Evolutionary conservation across 495 filamentous ascomycete species (phyloP), one percentile per base, ranked within the genome.

Genomic region (Mytilinidion resinicola): DNA sequence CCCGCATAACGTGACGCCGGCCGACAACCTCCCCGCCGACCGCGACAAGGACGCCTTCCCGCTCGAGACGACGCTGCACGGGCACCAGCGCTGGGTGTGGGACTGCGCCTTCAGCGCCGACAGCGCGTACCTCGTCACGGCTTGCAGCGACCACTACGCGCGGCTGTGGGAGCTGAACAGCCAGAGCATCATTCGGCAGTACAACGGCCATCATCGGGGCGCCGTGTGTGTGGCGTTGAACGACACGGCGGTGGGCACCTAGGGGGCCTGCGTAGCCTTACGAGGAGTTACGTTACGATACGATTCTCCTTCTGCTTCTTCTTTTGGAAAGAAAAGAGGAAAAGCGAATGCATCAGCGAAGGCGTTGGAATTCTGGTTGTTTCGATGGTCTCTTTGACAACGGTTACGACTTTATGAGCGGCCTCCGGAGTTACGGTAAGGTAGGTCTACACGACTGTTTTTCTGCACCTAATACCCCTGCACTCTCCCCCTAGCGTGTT

Each of bases 81-180:
- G 87, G 55, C 93, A 98, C 70, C 93, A 98, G 72, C 85, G 93
- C 36, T 98, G 93, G 93, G 93, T 98, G 0, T 98, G 93, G 93
- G 93, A 98, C 72, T 98, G 93, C 69, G 93, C 93, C 3, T 98
- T 97, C 75, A 93, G 88, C 58, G 93, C 95, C 9, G 93, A 98
- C 69, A 91, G 87, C 36, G 93, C 93, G 0, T 98, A 98, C 69
- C 76, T 98, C 2, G 93, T 98, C n/a, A 98, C 95, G 2, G 95
- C 95, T 9, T 97, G 93, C 68, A 91, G 86, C 50, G 93, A 98
- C 72, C 93, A 98, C 71, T 98, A 96, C 71, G 93, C 93, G 1
- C 79, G 93, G n/a, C 73, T 98, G 54, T 98, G 93, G 93, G 93
- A 98, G 77, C 74, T 98, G 57, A 78, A 78, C 52, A 81, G 77